Evolutionary conservation across 2,329 filamentous ascomycete species (phyloP), one percentile per base, ranked within the genome.

Genomic region (Triangularia setosa): DNA sequence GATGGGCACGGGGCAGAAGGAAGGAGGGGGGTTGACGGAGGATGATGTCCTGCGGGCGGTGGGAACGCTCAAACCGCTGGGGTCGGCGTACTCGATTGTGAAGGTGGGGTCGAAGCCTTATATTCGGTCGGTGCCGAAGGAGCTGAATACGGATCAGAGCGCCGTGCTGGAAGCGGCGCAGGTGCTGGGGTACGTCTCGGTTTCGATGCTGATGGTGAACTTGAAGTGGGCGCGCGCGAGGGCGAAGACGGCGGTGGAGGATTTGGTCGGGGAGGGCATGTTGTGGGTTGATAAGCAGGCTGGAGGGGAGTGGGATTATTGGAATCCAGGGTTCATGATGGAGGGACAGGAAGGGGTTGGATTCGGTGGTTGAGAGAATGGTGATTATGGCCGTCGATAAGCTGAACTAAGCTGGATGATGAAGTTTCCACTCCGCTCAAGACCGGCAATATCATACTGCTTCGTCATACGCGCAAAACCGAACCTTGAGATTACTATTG

Each of bases 21-120:
- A 93, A 54, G 87, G 89, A 7, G 84, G 91, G 64, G 88, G 91
- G 73, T 88, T 97, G 58, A 90, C 90, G 7, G 93, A 97, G 82
- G 95, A 98, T 76, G 95, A 99, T 75, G 89, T 99, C 48, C 85
- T 95, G 62, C 88, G 93, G 21, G 94, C 95, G 0, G 93, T 98
- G 5, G 90, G 90, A 67, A 93, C 92, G 12, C 84, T 99, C 24
- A 87, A 90, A 71, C 95, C 95, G 0, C 85, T 99, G 1, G 93
- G 93, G 0, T 92, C 91, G 0, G 92, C 93, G 18, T 97, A 97
- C 77, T 90, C 88, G 25, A 89, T 97, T 64, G 84, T 97, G 68
- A 87, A 84, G 62, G 91, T 99, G 66, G 95, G 95, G 7, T 87
- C 87, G 69, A 91, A 90, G 73, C 86, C 90, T 67, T 95, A 97